phyloP scores from a whole-genome alignment of 192 early-diverging fungal genomes.

The Glomus cerebriforme region DNA sequence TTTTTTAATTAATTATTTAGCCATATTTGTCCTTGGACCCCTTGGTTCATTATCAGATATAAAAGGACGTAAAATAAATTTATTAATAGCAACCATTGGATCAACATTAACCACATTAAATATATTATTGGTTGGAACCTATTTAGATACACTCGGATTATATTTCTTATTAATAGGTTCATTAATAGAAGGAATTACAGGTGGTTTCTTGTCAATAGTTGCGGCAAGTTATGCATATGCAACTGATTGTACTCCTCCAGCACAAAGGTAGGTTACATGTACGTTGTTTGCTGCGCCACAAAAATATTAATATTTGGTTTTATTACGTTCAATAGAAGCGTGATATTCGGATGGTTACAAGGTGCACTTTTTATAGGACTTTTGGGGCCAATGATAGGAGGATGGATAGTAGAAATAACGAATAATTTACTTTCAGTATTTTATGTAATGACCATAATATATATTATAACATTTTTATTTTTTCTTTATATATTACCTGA shows the following conservation, averaged over 20 bases:
- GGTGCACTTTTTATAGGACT: not conserved
- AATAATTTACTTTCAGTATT: conserved; percentile 19
- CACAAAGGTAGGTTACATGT: conserved; percentile 13
- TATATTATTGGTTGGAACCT: conserved; percentile 5
- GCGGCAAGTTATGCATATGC: conserved; percentile 14
- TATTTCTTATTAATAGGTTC: not conserved
- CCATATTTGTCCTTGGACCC: conserved; percentile 17
- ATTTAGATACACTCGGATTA: not conserved
- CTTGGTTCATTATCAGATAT: conserved; percentile 20
- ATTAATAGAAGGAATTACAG: conserved; percentile 6
- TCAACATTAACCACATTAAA: not conserved
- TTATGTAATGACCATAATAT: not conserved
- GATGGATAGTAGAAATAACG: not conserved
- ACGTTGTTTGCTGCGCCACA: not conserved
- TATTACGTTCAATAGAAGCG: conserved; percentile 1
- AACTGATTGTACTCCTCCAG: conserved; percentile 2
- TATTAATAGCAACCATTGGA: conserved; percentile 1
- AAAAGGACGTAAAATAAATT: conserved; percentile 9
- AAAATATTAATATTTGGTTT: not conserved
- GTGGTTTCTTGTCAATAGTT: not conserved
- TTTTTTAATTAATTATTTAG: not conserved
- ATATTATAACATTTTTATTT: not conserved
- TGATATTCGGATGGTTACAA: conserved; percentile 23
- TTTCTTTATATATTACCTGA: conserved; percentile 24
- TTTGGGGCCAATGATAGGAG: conserved; percentile 2